These are phyloP conservation scores for Plasmodium gallinaceum DNA, from an alignment of 169 alveolate species.

Conservation along the genomic window DNA sequence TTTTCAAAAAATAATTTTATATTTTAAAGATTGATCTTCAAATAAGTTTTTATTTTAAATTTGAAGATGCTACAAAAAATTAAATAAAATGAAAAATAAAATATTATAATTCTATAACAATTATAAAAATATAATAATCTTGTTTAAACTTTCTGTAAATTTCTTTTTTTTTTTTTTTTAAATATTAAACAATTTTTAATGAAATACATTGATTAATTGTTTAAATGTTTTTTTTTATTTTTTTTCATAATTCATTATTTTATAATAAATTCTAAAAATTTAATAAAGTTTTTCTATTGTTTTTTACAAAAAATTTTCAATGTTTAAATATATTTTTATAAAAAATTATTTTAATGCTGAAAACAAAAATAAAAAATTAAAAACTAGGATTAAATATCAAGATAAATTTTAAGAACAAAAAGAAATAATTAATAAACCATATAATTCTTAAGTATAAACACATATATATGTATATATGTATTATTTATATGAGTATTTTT, in stretches of 20 bases:
- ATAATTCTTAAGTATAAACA: conserved; percentile 19
- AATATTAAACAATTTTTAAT: too few relatives aligned
- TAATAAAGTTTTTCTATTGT: not conserved
- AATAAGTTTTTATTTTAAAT: too few relatives aligned
- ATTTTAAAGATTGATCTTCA: too few relatives aligned
- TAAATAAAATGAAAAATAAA: too few relatives aligned
- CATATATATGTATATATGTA: conserved; percentile 6
- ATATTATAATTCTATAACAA: too few relatives aligned
- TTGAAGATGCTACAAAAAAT: too few relatives aligned
- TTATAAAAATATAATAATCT: too few relatives aligned
- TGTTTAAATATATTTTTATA: conserved; percentile 7
- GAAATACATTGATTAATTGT: too few relatives aligned
- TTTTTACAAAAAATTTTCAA: conserved; percentile 15
- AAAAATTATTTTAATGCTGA: conserved; percentile 31
- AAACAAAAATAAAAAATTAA: conserved; percentile 30
- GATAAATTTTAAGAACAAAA: conserved; percentile 23
- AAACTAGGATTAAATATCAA: conserved; percentile 16
- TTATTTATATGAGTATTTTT: not conserved
- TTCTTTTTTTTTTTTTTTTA: too few relatives aligned
- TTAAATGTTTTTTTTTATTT: conserved; percentile 1
- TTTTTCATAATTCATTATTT: not conserved
- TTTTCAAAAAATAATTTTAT: too few relatives aligned
- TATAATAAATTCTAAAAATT: not conserved
- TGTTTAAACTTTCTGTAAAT: too few relatives aligned
- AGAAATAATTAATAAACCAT: conserved; percentile 40